Base-by-base conservation (phyloP, 768 basidiomycete genomes). In the Phaeotremella skinneri region DNA sequence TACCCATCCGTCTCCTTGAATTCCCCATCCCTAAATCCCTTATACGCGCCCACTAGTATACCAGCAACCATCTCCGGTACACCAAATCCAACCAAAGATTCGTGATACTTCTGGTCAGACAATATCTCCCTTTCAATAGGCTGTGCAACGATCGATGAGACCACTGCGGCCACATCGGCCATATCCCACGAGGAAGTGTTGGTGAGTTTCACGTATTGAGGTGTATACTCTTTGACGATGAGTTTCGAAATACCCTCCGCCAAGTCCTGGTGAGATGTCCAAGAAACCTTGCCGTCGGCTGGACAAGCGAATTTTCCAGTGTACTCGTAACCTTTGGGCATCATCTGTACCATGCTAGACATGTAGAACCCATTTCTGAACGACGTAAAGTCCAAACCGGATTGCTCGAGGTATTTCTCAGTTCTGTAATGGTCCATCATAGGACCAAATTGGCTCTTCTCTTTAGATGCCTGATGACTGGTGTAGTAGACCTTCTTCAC, bases 401-500 rank as follows among this genome's bases (percentile, higher is more conserved):
- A 75, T 55, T 64, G 30, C 58, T 70, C 69, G 0, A 79, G 60
- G 52, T 78, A 73, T 47, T 49, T 29, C 59, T 79, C 79, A 25
- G 78, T 78, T 45, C 68, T 69, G 41, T 70, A 42, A 62, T 79
- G 78, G 13, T 76, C 74, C 53, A 68, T 69, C 71, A 75, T 75
- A 27, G 78, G 74, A 23, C 57, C 71, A 11, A 77, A 73, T 23
- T 61, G 55, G 50, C 72, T 76, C 39, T 68, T 48, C 11, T 50
- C 17, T 7, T 37, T 23, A 5, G 60, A 29, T 3, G 37, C 74
- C 42, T 69, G 72, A 50, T 79, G 77, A 39, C 69, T 73, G 29
- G 79, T 79, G 55, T 79, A 79, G 63, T 71, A 78, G 56, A 79
- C 53, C 52, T 73, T 77, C 59, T 69, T 66, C 58, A 79, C 60